Conservation (phyloP, 2,329 filamentous ascomycete genomes). For the Thelonectria discophora region DNA sequence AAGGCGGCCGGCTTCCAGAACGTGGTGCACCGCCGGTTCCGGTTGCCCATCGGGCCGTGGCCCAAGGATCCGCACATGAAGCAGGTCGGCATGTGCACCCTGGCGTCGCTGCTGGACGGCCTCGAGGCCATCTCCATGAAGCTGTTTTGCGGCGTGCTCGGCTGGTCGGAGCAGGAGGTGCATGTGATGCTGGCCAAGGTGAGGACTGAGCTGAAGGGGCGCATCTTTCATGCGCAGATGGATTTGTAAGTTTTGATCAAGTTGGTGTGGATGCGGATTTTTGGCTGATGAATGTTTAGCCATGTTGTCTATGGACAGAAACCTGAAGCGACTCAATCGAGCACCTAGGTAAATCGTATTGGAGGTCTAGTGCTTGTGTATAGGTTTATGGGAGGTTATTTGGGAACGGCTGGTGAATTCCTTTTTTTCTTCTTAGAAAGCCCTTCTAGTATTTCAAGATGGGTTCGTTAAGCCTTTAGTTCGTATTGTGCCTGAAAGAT, state of each 20-base stretch:
- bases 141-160: slow-evolving; percentile 20
- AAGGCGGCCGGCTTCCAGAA: slow-evolving; percentile 48
- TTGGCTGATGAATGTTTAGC: background rate
- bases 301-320: slow-evolving; percentile 27
- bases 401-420: too few relatives aligned
- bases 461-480: too few relatives aligned
- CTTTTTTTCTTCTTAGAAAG: too few relatives aligned
- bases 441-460: too few relatives aligned
- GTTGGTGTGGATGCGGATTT: background rate
- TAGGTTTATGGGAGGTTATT: too few relatives aligned
- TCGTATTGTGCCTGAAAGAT: too few relatives aligned
- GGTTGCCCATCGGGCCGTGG: slow-evolving; percentile 50
- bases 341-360: too few relatives aligned
- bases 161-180: slow-evolving; percentile 17
- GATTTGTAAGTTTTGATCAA: slow-evolving; percentile 16
- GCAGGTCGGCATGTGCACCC: slow-evolving; percentile 44
- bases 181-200: slow-evolving; percentile 15
- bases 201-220: slow-evolving; percentile 13
- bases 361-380: too few relatives aligned
- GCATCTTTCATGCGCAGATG: slow-evolving; percentile 13
- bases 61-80: slow-evolving; percentile 44
- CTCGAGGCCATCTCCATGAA: slow-evolving; percentile 20
- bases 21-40: slow-evolving; percentile 43
- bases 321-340: background rate
- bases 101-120: slow-evolving; percentile 18